Evolutionary conservation across 331 rosid species (phyloP).

Genomic region (Stylosanthes scabra): DNA sequence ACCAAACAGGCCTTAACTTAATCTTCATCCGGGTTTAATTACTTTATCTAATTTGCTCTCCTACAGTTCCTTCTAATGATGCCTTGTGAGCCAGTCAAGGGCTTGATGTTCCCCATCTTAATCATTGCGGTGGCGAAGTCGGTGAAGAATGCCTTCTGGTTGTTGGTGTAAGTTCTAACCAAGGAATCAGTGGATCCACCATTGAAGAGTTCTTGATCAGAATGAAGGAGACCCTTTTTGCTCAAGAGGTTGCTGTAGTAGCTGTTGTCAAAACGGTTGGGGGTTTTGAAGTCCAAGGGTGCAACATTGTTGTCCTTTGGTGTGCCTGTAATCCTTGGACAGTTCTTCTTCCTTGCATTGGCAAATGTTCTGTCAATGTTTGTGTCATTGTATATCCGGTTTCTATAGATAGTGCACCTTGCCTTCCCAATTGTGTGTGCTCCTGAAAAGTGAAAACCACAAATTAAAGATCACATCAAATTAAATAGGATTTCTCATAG

Average conservation of each 20-base stretch:
- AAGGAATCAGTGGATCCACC: constrained; percentile 72
- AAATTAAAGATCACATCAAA: background rate
- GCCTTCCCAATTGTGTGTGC: constrained; percentile 88
- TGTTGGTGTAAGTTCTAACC: constrained; percentile 56
- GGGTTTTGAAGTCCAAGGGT: constrained; percentile 56
- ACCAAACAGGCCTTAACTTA: constrained; percentile 16
- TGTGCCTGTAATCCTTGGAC: constrained; percentile 52
- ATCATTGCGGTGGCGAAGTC: constrained; percentile 75
- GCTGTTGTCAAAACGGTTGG: constrained; percentile 59
- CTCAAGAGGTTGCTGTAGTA: constrained; percentile 71
- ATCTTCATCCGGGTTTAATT: background rate
- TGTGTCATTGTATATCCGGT: constrained; percentile 54
- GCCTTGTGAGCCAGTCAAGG: constrained; percentile 75
- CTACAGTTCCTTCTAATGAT: constrained; percentile 61
- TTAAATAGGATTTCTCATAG: background rate
- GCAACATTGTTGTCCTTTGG: constrained; percentile 63
- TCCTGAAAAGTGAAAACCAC: constrained; percentile 48
- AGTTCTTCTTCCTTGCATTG: constrained; percentile 45
- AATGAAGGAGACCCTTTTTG: constrained; percentile 72
- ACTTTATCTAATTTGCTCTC: constrained; percentile 32
- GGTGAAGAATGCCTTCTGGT: constrained; percentile 34
- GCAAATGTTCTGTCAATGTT: constrained; percentile 65
- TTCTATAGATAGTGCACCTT: constrained; percentile 51
- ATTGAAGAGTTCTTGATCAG: constrained; percentile 65
- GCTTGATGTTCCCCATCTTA: constrained; percentile 79